Evolutionary conservation across 1,284 basidiomycete species (phyloP).

Genomic region (Athelia psychrophila): DNA sequence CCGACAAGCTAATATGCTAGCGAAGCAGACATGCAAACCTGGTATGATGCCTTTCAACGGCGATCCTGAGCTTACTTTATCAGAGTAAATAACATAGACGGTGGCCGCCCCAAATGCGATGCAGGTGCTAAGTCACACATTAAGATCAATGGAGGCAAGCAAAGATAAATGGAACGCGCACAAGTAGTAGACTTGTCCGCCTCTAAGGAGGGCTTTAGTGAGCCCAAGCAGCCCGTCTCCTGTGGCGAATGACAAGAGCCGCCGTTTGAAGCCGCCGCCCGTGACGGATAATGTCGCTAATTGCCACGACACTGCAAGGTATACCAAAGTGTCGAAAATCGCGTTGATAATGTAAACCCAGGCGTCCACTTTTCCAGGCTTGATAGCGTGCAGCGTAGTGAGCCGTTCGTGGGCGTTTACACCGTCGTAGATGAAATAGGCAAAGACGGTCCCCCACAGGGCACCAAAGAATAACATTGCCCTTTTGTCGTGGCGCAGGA

Average conservation of each 20-base stretch:
- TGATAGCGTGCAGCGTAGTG: too few relatives aligned
- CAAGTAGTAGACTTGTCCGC: neutral
- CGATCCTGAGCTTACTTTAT: too few relatives aligned
- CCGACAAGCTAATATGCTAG: neutral
- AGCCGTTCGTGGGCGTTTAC: too few relatives aligned
- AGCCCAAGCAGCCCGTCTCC: neutral
- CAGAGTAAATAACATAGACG: too few relatives aligned
- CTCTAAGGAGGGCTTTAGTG: neutral
- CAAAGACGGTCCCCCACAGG: neutral
- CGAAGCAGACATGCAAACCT: neutral
- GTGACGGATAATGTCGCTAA: neutral
- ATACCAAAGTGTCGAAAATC: neutral
- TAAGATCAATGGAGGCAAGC: too few relatives aligned
- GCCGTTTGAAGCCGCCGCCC: neutral
- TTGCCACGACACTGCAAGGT: neutral
- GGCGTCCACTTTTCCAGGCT: too few relatives aligned
- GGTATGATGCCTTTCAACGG: too few relatives aligned
- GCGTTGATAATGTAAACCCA: neutral
- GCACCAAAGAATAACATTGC: neutral
- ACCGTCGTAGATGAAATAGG: neutral
- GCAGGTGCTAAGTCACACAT: too few relatives aligned
- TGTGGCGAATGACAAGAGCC: neutral
- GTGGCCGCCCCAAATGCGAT: too few relatives aligned
- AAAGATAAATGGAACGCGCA: too few relatives aligned
- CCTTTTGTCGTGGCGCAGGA: neutral